A percentile compares a stretch with the other conserved stretches of the same genome.
Conservation (phyloP, 441 rosid genomes). For the Populus hybrid region DNA sequence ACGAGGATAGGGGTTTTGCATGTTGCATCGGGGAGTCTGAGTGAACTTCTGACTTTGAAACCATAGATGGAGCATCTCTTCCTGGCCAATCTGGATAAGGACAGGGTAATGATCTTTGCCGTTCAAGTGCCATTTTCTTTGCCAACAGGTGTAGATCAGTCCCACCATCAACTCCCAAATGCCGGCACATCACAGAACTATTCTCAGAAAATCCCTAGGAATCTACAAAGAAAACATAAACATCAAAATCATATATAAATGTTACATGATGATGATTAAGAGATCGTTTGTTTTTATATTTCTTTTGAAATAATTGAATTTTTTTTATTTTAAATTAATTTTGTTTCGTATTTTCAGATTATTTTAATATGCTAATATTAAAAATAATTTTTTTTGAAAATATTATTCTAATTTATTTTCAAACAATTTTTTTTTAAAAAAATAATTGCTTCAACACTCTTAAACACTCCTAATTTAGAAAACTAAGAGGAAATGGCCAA, state of each 20-base stretch:
- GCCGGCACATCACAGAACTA: constrained; percentile 41
- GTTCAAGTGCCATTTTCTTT: constrained; percentile 73
- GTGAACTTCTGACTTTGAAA: constrained; percentile 56
- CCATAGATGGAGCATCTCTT: constrained; percentile 58
- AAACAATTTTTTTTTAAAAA: too few relatives aligned
- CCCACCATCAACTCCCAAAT: constrained; percentile 59
- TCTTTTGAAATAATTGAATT: too few relatives aligned
- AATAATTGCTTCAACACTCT: too few relatives aligned
- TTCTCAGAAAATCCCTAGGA: constrained; percentile 59
- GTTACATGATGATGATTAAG: background rate
- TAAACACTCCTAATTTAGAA: background rate
- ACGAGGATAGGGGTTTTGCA: constrained; percentile 33
- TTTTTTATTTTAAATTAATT: too few relatives aligned
- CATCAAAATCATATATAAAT: constrained; percentile 10
- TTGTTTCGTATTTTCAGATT: too few relatives aligned
- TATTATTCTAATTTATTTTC: too few relatives aligned
- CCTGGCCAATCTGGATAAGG: constrained; percentile 69
- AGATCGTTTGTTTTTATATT: too few relatives aligned
- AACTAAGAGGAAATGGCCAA: background rate
- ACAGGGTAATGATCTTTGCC: constrained; percentile 59
- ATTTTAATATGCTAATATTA: too few relatives aligned
- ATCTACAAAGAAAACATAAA: constrained; percentile 42
- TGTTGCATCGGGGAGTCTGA: constrained; percentile 40
- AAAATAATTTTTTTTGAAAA: too few relatives aligned
- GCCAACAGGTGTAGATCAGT: constrained; percentile 68